Evolutionary conservation across 257 asterid genomes (phyloP), one percentile per base, ranked within the genome.

Genomic region (Nyctanthes arbortristis): DNA sequence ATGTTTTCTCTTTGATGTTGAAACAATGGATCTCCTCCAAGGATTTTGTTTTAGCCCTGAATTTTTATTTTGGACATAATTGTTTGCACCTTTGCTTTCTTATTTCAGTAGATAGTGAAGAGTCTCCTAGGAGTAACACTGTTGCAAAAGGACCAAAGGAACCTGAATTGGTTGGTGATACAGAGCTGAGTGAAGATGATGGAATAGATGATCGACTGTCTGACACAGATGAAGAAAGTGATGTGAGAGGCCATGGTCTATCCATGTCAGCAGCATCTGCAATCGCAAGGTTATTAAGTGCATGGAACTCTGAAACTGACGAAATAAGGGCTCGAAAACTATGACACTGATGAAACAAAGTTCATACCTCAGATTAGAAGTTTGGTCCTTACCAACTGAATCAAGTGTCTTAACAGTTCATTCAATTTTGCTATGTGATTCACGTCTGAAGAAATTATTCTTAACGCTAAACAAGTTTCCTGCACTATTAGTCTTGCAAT

Each of bases 151-250:
- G 67, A 45, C 37, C 56, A 7, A 61, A 69, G 72, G 78, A 63
- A 47, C 32, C 69, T 58, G 70, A 45, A 40, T 20, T 56, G n/a
- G 59, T 22, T 22, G 76, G 37, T 63, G 79, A 68, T 28, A 75
- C 24, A 35, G 82, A 72, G 68, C 74, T 36, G 73, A 71, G 75
- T 71, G 92, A 79, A 79, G 83, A 71, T 71, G 68, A 60, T 66
- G 88, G 30, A 40, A 67, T 61, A 24, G 88, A 77, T 63, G 85
- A 76, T 27, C 80, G 62, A 72, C 70, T 77, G 63, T 82, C 84
- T 52, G 96, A 90, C 68, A 54, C 92, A 52, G 96, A 90, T 60
- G 92, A 89, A 69, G 92, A 85, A 70, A 64, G 72, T 20, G 79
- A 72, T 65, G 33, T 66, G 16, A 61, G 68, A 66, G 63, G 22